Evolutionary conservation across 1,139 yeast species (phyloP).

Genomic region (Blastobotrys proliferans): DNA sequence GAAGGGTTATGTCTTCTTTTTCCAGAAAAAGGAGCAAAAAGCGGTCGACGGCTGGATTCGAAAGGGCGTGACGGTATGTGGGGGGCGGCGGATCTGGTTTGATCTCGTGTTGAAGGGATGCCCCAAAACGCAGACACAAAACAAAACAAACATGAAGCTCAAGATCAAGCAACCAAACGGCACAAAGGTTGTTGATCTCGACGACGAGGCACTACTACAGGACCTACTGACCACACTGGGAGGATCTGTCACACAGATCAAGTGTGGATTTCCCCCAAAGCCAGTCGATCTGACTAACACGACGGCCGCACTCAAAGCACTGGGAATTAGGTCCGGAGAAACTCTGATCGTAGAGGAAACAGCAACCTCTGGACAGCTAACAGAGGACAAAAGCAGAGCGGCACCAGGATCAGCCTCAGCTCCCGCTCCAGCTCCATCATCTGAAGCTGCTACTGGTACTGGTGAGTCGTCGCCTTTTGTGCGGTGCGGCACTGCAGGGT

Average conservation of each 20-base stretch:
- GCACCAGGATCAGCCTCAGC: constrained; percentile 2
- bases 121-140: neutral
- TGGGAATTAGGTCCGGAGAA: constrained; percentile 56
- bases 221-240: constrained; percentile 24
- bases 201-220: constrained; percentile 27
- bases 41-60: no score
- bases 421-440: neutral
- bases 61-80: no score
- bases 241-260: constrained; percentile 31
- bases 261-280: constrained; percentile 62
- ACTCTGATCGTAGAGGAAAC: no score
- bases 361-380: constrained; percentile 35
- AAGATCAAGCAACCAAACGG: constrained; percentile 24
- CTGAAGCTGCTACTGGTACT: neutral
- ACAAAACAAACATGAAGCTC: constrained; percentile 24
- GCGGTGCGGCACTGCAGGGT: constrained; percentile 23
- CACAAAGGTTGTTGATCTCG: constrained; percentile 24
- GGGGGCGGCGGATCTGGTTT: no score
- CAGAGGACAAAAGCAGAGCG: neutral
- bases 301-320: constrained; percentile 31
- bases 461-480: constrained; percentile 16
- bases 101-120: no score
- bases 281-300: constrained; percentile 35
- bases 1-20: no score
- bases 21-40: no score